A percentile compares a stretch with the other conserved stretches of the same genome.
Evolutionary conservation across 2,329 filamentous ascomycete genomes (phyloP).

Genomic region (Ophiostoma sp.): DNA sequence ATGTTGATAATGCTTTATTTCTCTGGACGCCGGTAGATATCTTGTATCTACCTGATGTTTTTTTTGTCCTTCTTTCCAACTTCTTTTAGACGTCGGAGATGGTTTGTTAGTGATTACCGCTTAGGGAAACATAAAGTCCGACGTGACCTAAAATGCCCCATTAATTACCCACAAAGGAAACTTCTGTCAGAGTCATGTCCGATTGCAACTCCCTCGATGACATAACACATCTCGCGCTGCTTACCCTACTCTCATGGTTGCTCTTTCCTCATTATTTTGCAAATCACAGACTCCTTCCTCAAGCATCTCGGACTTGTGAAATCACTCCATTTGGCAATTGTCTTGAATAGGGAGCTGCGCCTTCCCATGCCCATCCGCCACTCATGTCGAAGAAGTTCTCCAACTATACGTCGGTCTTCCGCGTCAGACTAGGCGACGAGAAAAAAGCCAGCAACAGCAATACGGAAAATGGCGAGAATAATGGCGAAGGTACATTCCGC

Average conservation of each 20-base stretch:
- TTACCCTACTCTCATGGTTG: background rate
- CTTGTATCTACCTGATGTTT: background rate
- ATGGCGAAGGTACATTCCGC: too few species aligned
- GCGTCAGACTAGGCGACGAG: constrained; percentile 21
- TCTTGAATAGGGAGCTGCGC: background rate
- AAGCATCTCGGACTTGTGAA: background rate
- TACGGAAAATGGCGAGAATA: background rate
- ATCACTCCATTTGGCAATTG: background rate
- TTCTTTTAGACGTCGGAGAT: background rate
- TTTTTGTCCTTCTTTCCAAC: background rate
- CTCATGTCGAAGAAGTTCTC: constrained; percentile 14
- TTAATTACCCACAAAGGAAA: background rate
- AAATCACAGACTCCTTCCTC: background rate
- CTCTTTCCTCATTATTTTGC: background rate
- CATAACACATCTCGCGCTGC: background rate
- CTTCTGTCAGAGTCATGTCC: background rate
- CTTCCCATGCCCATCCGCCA: background rate
- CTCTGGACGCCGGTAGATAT: background rate
- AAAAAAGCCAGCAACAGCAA: background rate
- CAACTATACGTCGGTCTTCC: constrained; percentile 28
- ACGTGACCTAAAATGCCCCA: background rate
- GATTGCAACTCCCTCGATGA: background rate
- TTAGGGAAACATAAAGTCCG: background rate
- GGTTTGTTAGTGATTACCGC: background rate
- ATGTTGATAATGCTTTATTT: background rate